Base-by-base conservation (phyloP, 306 rosid genomes). In the Cajanus cajan region DNA sequence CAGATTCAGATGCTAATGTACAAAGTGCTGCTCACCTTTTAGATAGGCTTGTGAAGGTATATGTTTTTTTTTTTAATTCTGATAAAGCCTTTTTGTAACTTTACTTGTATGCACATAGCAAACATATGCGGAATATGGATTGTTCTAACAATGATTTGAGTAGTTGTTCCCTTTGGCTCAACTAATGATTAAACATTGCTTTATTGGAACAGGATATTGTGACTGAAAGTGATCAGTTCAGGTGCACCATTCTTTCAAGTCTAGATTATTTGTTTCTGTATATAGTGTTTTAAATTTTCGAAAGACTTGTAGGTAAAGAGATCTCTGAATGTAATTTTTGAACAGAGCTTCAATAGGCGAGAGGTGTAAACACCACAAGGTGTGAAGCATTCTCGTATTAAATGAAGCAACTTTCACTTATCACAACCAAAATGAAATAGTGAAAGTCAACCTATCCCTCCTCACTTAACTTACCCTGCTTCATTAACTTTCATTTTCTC, bases 1-100 rank as follows among this genome's bases (percentile, higher is more conserved):
- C 99, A 18, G 99, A 96, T 83, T 91, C 98, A 31, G 98, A 96
- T 78, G 90, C 93, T 70, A 93, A 89, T 61, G 99, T 96, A 74
- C 99, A 96, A 84, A 96, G 98, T 85, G 99, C 98, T 68, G 99
- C 99, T 63, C 97, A 91, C 82, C 98, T 96, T 73, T 87, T 96
- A 82, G 99, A 96, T 85, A 97, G 93, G 57, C 98, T 96, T 80
- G 99, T 93, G 83, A 96, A 96, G 98, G 99, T 93, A 84, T 40
- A 16, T 21, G 71, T 57, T 68, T 57, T 68, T 57, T 54, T 68
- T 8, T 47, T 65, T 62, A 63, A 80, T 36, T 78, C 18, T 81
- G 22, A 7, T 48, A 13, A 21, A 59, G 22, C 54, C 15, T 50
- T 45, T 79, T 62, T 73, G 50, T 68, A 41, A 51, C 72, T 19